Evolutionary conservation across 768 basidiomycete species (phyloP), one percentile per base, ranked within the genome.

Genomic region (Austroboletus festivus): DNA sequence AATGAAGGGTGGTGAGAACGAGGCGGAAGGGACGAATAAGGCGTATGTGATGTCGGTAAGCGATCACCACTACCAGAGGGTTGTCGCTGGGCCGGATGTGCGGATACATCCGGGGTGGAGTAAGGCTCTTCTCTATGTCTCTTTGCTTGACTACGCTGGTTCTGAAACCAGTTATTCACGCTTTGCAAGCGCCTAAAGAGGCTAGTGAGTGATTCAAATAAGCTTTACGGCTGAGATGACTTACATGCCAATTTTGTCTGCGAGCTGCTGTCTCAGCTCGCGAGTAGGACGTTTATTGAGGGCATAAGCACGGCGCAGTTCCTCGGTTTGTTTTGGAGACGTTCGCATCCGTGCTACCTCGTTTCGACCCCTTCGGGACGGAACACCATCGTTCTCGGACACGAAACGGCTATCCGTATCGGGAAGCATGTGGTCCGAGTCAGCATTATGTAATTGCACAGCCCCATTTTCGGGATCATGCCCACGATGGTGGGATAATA

Each of bases 131-230:
- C 83, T 55, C 74, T 79, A 57, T 76, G 78, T 70, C 85, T 86
- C 72, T 84, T 85, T 26, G 85, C 80, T 54, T 83, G 76, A 64
- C 81, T 87, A 58, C 86, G 85, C 61, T 90, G 86, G 59, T 89
- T 88, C 73, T 89, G 87, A 65, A 90, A 90, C 89, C 88, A 89
- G 62, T 90, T 89, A 2, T 83, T 88, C 48, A 90, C 82, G 48
- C 81, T 86, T 68, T 87, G 82, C 68, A 85, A 78, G 54, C 80
- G 83, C 86, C 88, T 90, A 53, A 65, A 58, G 64, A 59, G 62
- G 53, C 31, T 38, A 20, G 46, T 70, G 46, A 69, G 61, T 59
- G 56, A 51, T 42, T 39, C 6, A 44, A 41, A 54, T 33, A 52
- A 51, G 37, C 44, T 44, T 52, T 31, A 30, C n/a, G 35, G 15